These are phyloP conservation scores for Ceratocystis colombiana DNA, from an alignment of 2,329 filamentous ascomycete species.

Conservation along the genomic window DNA sequence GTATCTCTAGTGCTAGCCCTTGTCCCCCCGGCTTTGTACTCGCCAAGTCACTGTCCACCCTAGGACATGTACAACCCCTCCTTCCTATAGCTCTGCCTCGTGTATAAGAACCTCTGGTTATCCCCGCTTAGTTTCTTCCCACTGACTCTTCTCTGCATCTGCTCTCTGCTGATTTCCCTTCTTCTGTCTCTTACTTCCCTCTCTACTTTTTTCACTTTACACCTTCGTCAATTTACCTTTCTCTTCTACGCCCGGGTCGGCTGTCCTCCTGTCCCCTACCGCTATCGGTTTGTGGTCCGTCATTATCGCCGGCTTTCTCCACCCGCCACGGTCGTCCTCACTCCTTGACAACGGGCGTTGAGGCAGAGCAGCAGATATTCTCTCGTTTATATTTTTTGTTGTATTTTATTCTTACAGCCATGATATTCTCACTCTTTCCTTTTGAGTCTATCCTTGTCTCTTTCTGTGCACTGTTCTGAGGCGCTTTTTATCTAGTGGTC, in stretches of 20 bases:
- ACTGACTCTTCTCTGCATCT: slow-evolving; percentile 19
- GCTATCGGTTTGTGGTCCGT: not conserved
- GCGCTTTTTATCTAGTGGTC: not conserved
- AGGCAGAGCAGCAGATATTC: slow-evolving; percentile 21
- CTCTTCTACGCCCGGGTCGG: no score
- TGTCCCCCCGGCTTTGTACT: not conserved
- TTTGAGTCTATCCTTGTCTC: not conserved
- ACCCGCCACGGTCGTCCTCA: slow-evolving; percentile 10
- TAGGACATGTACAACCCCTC: not conserved
- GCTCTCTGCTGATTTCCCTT: slow-evolving; percentile 14
- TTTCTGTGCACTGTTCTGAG: slow-evolving; percentile 7
- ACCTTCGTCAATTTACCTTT: no score
- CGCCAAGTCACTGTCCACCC: not conserved
- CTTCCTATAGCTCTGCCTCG: not conserved
- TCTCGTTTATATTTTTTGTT: slow-evolving; percentile 24
- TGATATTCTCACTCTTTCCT: slow-evolving; percentile 12
- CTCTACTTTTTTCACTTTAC: not conserved
- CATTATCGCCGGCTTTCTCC: not conserved
- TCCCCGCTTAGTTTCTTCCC: slow-evolving; percentile 1
- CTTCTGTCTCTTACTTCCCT: slow-evolving; percentile 1
- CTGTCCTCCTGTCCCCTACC: not conserved
- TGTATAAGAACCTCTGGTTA: slow-evolving; percentile 25
- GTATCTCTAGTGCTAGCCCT: not conserved
- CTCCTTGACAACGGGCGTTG: slow-evolving; percentile 15
- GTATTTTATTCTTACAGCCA: not conserved